Evolutionary conservation across 2,329 filamentous ascomycete species (phyloP), one percentile per base, ranked within the genome.

Genomic region (Botryosphaeria agaves): DNA sequence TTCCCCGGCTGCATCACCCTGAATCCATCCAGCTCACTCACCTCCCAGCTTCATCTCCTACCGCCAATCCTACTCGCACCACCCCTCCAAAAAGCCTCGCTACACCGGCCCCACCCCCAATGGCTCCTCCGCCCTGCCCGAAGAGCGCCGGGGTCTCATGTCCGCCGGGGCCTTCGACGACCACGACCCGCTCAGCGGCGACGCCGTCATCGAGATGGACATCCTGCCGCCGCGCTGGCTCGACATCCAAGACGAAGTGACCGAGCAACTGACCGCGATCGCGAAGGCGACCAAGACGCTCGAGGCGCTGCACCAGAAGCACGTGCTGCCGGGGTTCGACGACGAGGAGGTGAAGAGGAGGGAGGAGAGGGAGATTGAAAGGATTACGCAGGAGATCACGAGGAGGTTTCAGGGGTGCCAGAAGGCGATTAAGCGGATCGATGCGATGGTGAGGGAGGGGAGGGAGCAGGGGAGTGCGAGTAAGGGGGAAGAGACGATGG

Each of bases 171-270:
- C 76, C 43, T 84, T 79, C 50, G 72, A 68, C 29, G 80, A 91
- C 52, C 82, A 93, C 56, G n/a, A n/a, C n/a, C n/a, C n/a, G n/a
- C n/a, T n/a, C n/a, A n/a, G n/a, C n/a, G 84, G 84, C 49, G 87
- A 95, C 55, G 80, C 82, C 14, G 74, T 98, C 34, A 95, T 98
- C 46, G 89, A 98, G 62, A 95, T 98, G 89, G 87, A 95, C 55
- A 62, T 93, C 23, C 66, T 98, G 12, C 89, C 89, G 15, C 89
- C 89, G 31, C 76, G 89, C 36, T 98, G 89, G 89, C 79, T 87
- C 34, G 89, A 98, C 48, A 67, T 93, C 35, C 85, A 85, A 46
- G 89, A 95, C 50, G 84, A 95, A 50, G 83, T 98, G 36, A 76
- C 78, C 18, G 83, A 94, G 35, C 59, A 81, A 25, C 69, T 98